Evolutionary conservation across 1,139 yeast genomes (phyloP).

Genomic region (Komagataea norvegica): DNA sequence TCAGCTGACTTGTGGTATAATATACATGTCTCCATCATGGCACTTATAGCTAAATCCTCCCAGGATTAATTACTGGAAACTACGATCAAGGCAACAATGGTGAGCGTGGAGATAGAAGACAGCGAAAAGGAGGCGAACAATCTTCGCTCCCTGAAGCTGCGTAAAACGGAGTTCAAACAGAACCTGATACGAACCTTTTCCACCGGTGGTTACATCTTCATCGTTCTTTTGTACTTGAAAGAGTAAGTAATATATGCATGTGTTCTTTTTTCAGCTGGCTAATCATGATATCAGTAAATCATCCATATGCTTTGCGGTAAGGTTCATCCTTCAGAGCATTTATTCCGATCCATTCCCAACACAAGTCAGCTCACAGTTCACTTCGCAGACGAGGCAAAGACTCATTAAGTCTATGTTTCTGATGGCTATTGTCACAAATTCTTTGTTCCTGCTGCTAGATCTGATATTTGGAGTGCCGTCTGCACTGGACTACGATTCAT

Average conservation of each 20-base stretch:
- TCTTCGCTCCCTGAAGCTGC: constrained; percentile 23
- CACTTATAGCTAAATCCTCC: too few relatives aligned
- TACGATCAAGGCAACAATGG: constrained; percentile 7
- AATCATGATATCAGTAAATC: constrained; percentile 14
- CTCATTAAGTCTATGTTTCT: constrained; percentile 18
- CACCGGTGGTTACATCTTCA: constrained; percentile 25
- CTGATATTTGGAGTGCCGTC: constrained; percentile 28
- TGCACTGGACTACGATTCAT: constrained; percentile 13
- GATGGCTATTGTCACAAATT: constrained; percentile 12
- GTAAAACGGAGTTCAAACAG: constrained; percentile 25
- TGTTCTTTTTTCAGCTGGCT: constrained; percentile 5
- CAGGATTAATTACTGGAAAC: too few relatives aligned
- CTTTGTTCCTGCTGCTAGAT: constrained; percentile 22
- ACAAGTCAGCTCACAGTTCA: constrained; percentile 14
- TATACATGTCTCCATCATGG: too few relatives aligned
- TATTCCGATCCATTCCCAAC: constrained; percentile 34
- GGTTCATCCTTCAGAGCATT: constrained; percentile 29
- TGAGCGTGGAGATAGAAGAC: constrained; percentile 10
- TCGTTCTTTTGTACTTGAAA: constrained; percentile 27
- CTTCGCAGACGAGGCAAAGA: constrained; percentile 16
- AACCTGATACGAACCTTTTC: constrained; percentile 25
- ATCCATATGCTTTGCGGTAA: constrained; percentile 20
- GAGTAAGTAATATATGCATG: too few relatives aligned
- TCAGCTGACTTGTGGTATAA: too few relatives aligned
- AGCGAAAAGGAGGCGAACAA: constrained; percentile 23